Evolutionary conservation across 768 basidiomycete genomes (phyloP), one percentile per base, ranked within the genome.

Genomic region (Tylopilus rubrobrunneus): DNA sequence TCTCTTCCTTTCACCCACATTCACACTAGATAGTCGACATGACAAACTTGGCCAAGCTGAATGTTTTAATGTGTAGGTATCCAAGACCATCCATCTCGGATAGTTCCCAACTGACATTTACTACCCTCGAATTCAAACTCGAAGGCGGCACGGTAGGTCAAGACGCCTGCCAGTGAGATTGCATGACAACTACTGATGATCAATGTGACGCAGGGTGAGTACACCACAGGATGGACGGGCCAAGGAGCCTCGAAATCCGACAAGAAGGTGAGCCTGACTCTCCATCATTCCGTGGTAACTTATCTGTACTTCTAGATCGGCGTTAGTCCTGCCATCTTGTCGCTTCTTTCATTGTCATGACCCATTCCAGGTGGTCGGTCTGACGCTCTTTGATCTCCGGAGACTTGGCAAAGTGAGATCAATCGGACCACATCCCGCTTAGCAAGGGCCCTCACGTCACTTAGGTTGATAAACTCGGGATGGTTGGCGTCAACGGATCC

Each of bases 171-270:
- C 31, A 31, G 31, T 31, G 31, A 11, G 7, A 31, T 19, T 11
- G 19, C 10, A 19, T 19, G 19, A 19, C 19, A 19, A 19, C 19
- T 19, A 19, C 17, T 53, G 44, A 21, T 25, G 23, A 40, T 48
- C 49, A 34, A 53, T 34, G 31, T 34, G 21, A 36, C 25, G 4
- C 49, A 82, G 84, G 89, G 90, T 41, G 91, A 95, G 75, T 96
- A 96, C 68, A 96, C 93, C 57, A 96, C 93, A 48, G 93, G 94
- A 67, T 96, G 90, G 89, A 92, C 90, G 10, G 85, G 84, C 12
- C 83, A 87, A 36, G 93, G 93, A n/a, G 91, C 89, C 41, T 95
- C 92, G 15, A 91, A 86, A 65, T 95, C 92, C 6, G 94, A 96
- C 74, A 96, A 96, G 74, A 97, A 93, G 80, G 91, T 88, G 52